These are phyloP conservation scores for Cenchrus americanus DNA, from an alignment of 176 grass and related monocot species.

Conservation along the genomic window DNA sequence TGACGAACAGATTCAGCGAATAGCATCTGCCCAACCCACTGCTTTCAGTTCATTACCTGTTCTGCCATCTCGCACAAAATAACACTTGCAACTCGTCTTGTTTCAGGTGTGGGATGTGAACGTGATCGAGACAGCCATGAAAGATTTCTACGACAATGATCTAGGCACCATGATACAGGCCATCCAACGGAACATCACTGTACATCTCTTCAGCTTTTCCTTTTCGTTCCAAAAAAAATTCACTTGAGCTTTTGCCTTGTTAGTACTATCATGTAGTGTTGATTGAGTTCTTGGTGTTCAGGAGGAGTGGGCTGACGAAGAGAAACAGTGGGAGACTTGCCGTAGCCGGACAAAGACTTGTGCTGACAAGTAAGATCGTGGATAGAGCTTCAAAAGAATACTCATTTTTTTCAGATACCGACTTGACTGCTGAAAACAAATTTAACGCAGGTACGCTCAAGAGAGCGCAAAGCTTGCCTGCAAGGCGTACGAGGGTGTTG, in stretches of 20 bases:
- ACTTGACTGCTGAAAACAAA: background rate
- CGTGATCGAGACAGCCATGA: slow-evolving; percentile 84
- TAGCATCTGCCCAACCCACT: background rate
- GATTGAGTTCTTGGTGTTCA: background rate
- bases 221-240: background rate
- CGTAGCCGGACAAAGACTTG: slow-evolving; percentile 45
- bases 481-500: slow-evolving; percentile 54
- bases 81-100: background rate
- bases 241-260: background rate
- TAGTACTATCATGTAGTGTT: background rate
- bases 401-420: background rate
- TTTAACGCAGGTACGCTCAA: slow-evolving; percentile 48
- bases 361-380: slow-evolving; percentile 43
- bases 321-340: slow-evolving; percentile 62
- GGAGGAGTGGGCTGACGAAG: slow-evolving; percentile 55
- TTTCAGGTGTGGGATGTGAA: slow-evolving; percentile 80
- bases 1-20: background rate
- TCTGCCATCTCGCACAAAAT: background rate
- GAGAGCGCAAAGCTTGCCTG: slow-evolving; percentile 56
- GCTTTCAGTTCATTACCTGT: background rate
- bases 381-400: background rate
- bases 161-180: slow-evolving; percentile 63
- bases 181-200: slow-evolving; percentile 84
- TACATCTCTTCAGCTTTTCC: background rate
- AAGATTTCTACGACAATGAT: slow-evolving; percentile 71